Conservation (phyloP, 2,329 filamentous ascomycete genomes). For the Ophiostoma himal-ulmi region DNA sequence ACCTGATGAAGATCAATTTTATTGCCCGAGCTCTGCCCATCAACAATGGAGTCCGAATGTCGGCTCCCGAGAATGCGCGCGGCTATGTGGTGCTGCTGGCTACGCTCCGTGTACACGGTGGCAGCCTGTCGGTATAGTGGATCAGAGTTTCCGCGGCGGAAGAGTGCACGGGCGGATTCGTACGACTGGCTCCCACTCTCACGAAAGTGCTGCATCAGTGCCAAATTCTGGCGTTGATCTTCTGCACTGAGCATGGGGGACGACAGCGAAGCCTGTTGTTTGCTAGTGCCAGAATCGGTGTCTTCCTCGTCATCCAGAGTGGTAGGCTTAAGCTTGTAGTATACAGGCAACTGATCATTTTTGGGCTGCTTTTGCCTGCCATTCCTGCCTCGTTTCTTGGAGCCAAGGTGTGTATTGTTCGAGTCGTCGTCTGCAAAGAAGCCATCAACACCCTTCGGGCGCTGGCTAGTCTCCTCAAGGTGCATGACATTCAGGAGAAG, state of each 20-base stretch:
- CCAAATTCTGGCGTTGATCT: background rate
- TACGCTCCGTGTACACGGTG: constrained; percentile 66
- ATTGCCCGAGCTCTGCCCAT: constrained; percentile 56
- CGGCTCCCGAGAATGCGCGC: constrained; percentile 55
- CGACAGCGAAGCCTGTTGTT: background rate
- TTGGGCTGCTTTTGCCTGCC: constrained; percentile 31
- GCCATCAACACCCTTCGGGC: constrained; percentile 71
- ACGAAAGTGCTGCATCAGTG: constrained; percentile 5
- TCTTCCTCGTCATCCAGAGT: constrained; percentile 33
- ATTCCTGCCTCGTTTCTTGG: background rate
- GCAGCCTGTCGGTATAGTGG: constrained; percentile 70
- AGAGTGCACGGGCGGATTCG: constrained; percentile 39
- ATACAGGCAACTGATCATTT: constrained; percentile 32
- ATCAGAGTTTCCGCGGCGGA: constrained; percentile 56
- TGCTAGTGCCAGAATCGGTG: background rate
- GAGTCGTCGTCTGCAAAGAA: constrained; percentile 56
- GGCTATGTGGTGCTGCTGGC: constrained; percentile 55
- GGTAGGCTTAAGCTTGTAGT: constrained; percentile 38
- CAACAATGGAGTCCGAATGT: constrained; percentile 65
- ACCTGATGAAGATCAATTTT: constrained; percentile 86
- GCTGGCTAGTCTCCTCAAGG: constrained; percentile 60
- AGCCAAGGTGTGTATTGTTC: background rate
- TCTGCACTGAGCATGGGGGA: background rate
- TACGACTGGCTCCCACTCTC: constrained; percentile 28
- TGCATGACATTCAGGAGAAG: constrained; percentile 73